Conservation (phyloP, 805 yeast genomes). For the Scheffersomyces coipomensis region DNA sequence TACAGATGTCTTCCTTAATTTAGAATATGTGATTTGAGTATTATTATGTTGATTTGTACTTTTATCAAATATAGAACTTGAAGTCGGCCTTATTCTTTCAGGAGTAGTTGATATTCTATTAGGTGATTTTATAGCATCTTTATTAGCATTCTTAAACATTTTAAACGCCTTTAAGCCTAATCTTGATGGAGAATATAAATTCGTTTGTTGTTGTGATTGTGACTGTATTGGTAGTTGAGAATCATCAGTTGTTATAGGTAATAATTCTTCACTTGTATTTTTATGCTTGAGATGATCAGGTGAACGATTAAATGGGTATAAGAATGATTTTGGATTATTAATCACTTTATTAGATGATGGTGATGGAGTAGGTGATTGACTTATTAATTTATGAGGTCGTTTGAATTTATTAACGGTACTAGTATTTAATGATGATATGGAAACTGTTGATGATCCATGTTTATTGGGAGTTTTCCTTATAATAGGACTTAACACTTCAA, state of each 20-base stretch:
- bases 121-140: constrained; percentile 34
- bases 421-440: constrained; percentile 2
- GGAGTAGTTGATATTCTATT: constrained; percentile 13
- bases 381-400: constrained; percentile 42
- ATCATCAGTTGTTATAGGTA: too few species aligned
- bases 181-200: constrained; percentile 25
- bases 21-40: constrained; percentile 1
- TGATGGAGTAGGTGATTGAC: constrained; percentile 45
- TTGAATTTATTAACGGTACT: constrained; percentile 32
- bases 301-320: background rate
- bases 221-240: background rate
- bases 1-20: constrained; percentile 11
- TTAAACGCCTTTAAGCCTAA: constrained; percentile 27
- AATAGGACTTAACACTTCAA: constrained; percentile 8
- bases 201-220: constrained; percentile 2
- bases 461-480: constrained; percentile 1
- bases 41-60: background rate
- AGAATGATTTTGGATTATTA: background rate
- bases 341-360: constrained; percentile 24
- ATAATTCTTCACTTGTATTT: background rate
- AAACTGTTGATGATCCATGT: constrained; percentile 3
- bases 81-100: constrained; percentile 8
- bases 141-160: constrained; percentile 33
- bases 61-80: constrained; percentile 4
- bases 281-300: constrained; percentile 1